Conservation (phyloP, 345 rosid species). For the Populus ilicifolia region DNA sequence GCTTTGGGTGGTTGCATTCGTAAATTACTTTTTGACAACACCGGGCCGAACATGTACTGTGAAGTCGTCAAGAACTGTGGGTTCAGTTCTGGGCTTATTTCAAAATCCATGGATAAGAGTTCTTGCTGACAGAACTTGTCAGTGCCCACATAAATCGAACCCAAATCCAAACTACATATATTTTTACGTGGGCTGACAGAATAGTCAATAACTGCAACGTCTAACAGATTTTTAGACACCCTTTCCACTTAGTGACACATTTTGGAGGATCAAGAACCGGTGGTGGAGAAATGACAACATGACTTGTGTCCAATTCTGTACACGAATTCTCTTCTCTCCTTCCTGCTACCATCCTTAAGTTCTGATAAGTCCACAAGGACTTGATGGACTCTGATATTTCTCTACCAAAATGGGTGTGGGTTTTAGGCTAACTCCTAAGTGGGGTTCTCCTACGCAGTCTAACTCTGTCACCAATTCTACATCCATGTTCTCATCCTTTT, state of each 20-base stretch:
- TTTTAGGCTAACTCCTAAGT: conserved; percentile 42
- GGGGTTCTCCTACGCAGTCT: conserved; percentile 36
- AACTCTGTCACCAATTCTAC: conserved; percentile 28
- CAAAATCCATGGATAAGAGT: no score
- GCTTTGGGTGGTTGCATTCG: no score
- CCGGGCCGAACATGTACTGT: no score
- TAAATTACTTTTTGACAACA: no score
- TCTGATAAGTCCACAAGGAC: not conserved
- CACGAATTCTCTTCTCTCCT: not conserved
- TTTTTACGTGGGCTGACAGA: no score
- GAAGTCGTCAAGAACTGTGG: no score
- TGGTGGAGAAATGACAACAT: conserved; percentile 42
- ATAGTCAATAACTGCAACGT: no score
- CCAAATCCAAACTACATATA: no score
- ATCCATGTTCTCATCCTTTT: conserved; percentile 30
- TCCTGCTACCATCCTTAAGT: not conserved
- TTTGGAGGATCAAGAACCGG: conserved; percentile 51
- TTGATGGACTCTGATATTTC: conserved; percentile 22
- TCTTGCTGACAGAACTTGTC: no score
- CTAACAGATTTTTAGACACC: not conserved
- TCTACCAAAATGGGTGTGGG: conserved; percentile 26
- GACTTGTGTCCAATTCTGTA: not conserved
- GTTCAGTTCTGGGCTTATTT: no score
- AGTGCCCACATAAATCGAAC: no score
- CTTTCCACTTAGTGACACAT: not conserved